These are phyloP conservation scores for Puccinia polysora DNA, from an alignment of 1,284 basidiomycete genomes.

Conservation along the genomic window DNA sequence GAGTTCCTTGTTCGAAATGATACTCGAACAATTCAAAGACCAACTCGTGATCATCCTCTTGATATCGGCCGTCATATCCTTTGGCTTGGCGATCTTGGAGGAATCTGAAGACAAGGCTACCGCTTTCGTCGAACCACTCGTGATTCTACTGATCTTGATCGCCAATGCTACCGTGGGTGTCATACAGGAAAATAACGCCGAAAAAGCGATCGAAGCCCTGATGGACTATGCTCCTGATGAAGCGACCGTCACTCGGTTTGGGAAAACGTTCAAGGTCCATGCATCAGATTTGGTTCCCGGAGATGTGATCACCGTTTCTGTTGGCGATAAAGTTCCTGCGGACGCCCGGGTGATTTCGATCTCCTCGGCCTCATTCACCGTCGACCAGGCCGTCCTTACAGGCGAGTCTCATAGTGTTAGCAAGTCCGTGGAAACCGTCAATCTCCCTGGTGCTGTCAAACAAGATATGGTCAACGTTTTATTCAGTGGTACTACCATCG, in stretches of 20 bases:
- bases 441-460: constrained; percentile 74
- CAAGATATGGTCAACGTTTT: constrained; percentile 94
- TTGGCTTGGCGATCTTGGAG: constrained; percentile 80
- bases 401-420: constrained; percentile 83
- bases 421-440: constrained; percentile 67
- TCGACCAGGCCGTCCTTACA: constrained; percentile 91
- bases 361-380: constrained; percentile 80
- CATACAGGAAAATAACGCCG: constrained; percentile 87
- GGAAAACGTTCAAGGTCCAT: constrained; percentile 68
- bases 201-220: constrained; percentile 91
- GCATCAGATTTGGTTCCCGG: constrained; percentile 85
- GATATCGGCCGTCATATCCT: constrained; percentile 82
- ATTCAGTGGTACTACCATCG: constrained; percentile 88
- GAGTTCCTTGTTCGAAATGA: constrained; percentile 85
- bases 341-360: constrained; percentile 84
- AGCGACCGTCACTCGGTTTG: constrained; percentile 77
- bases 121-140: constrained; percentile 85
- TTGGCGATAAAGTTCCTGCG: constrained; percentile 89
- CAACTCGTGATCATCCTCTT: constrained; percentile 87
- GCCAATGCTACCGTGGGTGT: constrained; percentile 93
- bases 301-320: constrained; percentile 79
- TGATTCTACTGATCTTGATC: constrained; percentile 86
- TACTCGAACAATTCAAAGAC: constrained; percentile 96
- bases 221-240: constrained; percentile 93
- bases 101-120: constrained; percentile 62